Evolutionary conservation across 495 filamentous ascomycete genomes (phyloP), one percentile per base, ranked within the genome.

Genomic region (Pyrenula aspistea): DNA sequence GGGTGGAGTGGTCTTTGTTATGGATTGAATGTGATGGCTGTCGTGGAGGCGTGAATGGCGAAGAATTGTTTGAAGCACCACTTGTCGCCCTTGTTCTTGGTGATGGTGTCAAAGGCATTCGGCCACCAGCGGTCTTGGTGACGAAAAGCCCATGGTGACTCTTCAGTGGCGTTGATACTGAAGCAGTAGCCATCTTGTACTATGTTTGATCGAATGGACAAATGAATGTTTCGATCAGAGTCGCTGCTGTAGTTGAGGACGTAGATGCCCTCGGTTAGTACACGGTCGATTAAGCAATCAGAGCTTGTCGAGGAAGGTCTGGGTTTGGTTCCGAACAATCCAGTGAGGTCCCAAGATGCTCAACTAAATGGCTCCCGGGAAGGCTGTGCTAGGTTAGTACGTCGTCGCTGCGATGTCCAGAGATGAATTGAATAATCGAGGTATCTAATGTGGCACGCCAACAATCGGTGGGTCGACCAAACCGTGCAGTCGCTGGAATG

Each of bases 81-180:
- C 79, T 78, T 57, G 71, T 73, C 22, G 70, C 67, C 20, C 75
- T 73, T 36, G 75, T 76, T 54, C 86, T 83, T 49, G 93, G 94
- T 2, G 93, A 96, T 12, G 93, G 94, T 0, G 93, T 96, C 63
- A 96, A 73, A 59, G 92, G 91, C 80, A 95, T 89, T 53, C 94
- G 88, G 65, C 91, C 90, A 68, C 91, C 92, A 63, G 90, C 93
- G 64, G 90, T 92, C 69, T 88, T 89, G 61, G 86, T 82, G 57
- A 88, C 92, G 76, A 98, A 96, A 64, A 96, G 79, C 55, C 89
- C 88, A 71, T 86, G 82, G 71, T 95, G 92, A 78, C 86, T 91
- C 80, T 94, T 96, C 67, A 92, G 76, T 48, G 93, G 93, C 56
- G 93, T 98, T 56, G 88, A 87, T 67, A 96, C 85, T 64, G 86